phyloP scores from a whole-genome alignment of 352 stramenopile species.

The Phytophthora niederhauseri region DNA sequence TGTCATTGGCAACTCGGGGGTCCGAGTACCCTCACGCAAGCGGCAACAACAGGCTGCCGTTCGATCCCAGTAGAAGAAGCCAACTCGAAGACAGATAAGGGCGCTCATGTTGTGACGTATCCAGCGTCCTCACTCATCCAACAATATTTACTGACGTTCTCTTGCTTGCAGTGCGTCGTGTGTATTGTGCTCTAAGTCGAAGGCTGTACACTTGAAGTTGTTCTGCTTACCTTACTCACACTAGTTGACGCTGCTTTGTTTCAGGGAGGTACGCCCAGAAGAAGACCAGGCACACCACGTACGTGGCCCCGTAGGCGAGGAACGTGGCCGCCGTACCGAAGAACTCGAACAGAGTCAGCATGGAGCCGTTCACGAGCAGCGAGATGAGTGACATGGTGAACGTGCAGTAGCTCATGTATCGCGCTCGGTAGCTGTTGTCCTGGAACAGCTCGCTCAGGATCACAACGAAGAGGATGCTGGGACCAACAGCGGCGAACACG shows the following conservation, averaged over 20 bases:
- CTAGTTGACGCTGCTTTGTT: conserved; percentile 78
- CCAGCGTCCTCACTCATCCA: conserved; percentile 4
- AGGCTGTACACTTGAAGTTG: neutral
- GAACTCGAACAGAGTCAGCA: conserved; percentile 79
- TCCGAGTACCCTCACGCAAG: conserved; percentile 28
- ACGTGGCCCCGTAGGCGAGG: conserved; percentile 64
- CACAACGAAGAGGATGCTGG: conserved; percentile 84
- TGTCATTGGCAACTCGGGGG: conserved; percentile 40
- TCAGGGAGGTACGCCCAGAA: conserved; percentile 77
- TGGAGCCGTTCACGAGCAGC: conserved; percentile 79
- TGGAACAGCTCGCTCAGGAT: conserved; percentile 89
- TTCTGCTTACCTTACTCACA: conserved; percentile 45
- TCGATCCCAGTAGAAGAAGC: conserved; percentile 28
- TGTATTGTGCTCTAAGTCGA: neutral
- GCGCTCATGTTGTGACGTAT: conserved; percentile 9
- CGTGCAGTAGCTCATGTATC: conserved; percentile 91
- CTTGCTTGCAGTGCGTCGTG: conserved; percentile 2
- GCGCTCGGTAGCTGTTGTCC: conserved; percentile 77
- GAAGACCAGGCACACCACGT: conserved; percentile 71
- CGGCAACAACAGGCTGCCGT: conserved; percentile 25
- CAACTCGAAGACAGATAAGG: neutral
- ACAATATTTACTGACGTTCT: conserved; percentile 44
- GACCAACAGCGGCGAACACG: conserved; percentile 73
- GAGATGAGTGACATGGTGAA: conserved; percentile 90
- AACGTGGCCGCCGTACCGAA: conserved; percentile 75